Evolutionary conservation across 208 protist species (phyloP).

Genomic region (Endotrypanum monterogeii): DNA sequence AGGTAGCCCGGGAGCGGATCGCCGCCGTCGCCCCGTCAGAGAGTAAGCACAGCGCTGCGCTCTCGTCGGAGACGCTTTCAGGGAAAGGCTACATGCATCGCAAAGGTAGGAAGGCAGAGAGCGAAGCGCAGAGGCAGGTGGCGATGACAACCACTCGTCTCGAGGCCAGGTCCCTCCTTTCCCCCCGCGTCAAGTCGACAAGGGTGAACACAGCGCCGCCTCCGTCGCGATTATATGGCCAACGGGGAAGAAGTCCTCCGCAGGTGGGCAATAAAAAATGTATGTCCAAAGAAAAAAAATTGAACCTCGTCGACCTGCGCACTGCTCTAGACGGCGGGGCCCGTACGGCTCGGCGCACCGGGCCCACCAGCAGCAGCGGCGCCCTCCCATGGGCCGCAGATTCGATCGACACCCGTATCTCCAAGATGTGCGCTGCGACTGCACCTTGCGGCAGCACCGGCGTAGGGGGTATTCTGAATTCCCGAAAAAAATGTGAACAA

Average conservation of each 20-base stretch:
- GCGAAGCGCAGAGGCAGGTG: neutral
- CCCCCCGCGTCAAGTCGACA: conserved; percentile 18
- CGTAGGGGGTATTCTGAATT: neutral
- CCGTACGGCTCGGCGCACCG: neutral
- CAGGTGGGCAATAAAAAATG: neutral
- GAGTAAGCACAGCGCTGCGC: neutral
- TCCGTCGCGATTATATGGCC: neutral
- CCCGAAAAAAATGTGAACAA: neutral
- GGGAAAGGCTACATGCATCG: neutral
- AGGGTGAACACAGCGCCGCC: conserved; percentile 12
- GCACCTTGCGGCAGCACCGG: neutral
- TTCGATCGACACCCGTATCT: neutral
- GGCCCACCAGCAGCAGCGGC: neutral
- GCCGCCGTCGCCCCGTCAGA: neutral
- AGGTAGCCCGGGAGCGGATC: neutral
- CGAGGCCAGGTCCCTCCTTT: conserved; percentile 8
- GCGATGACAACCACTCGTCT: conserved; percentile 2
- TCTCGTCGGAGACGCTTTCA: neutral
- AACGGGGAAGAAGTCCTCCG: too few species aligned
- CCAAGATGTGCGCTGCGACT: neutral
- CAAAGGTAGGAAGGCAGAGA: neutral
- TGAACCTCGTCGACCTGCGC: neutral
- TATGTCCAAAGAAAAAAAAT: neutral
- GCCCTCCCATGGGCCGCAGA: neutral
- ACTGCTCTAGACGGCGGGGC: neutral